Evolutionary conservation across 2,329 filamentous ascomycete species (phyloP).

Genomic region (Microcyclosporella mali): DNA sequence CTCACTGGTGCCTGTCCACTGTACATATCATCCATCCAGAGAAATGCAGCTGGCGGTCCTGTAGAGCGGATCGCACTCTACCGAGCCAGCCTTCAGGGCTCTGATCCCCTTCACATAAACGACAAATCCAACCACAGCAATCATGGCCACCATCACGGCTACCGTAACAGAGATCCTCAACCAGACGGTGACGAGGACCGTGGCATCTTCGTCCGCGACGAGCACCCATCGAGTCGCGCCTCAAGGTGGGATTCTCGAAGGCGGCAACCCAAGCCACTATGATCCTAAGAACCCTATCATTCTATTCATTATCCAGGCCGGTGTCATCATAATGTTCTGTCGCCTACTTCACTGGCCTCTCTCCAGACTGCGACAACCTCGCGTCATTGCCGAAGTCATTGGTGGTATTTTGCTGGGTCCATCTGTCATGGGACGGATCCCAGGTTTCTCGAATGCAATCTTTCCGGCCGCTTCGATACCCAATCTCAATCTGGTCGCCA

Average conservation of each 20-base stretch:
- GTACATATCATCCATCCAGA: too few relatives aligned
- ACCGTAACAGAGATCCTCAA: conserved; percentile 19
- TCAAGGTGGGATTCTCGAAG: conserved; percentile 67
- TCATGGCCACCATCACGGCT: conserved; percentile 9
- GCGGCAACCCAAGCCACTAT: conserved; percentile 62
- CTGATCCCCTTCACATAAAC: too few relatives aligned
- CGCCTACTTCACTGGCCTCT: conserved; percentile 70
- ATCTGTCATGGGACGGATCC: conserved; percentile 80
- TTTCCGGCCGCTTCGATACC: conserved; percentile 72
- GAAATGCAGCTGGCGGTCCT: too few relatives aligned
- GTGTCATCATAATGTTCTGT: conserved; percentile 69
- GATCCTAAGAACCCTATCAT: conserved; percentile 62
- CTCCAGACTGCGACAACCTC: conserved; percentile 69
- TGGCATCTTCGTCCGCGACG: conserved; percentile 18
- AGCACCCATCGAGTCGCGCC: conserved; percentile 38
- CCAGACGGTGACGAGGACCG: conserved; percentile 13
- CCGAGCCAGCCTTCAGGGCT: neutral
- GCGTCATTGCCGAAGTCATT: conserved; percentile 78
- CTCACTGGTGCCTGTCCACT: too few relatives aligned
- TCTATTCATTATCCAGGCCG: conserved; percentile 68
- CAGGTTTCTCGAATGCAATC: conserved; percentile 67
- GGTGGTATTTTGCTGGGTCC: conserved; percentile 81
- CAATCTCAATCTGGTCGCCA: conserved; percentile 69
- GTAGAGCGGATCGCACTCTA: neutral
- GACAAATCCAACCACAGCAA: neutral